Evolutionary conservation across 768 basidiomycete genomes (phyloP).

Genomic region (Mycena floridula): DNA sequence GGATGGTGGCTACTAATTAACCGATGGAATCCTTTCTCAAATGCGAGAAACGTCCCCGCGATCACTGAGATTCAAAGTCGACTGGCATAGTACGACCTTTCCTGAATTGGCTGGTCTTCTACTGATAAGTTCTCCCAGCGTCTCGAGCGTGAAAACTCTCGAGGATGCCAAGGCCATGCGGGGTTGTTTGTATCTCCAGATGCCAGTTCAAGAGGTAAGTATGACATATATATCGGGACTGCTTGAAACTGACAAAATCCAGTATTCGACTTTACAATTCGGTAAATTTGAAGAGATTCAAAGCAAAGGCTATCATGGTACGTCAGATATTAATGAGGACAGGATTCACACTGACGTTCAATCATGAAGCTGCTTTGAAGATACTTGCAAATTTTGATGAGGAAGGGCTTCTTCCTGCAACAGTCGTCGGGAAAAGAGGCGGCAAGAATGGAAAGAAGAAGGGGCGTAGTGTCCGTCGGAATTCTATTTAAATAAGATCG

Average conservation of each 20-base stretch:
- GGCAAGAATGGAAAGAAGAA: constrained; percentile 48
- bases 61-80: constrained; percentile 94
- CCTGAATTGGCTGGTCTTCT: constrained; percentile 1
- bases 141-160: constrained; percentile 90
- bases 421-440: constrained; percentile 53
- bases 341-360: no score
- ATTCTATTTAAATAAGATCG: constrained; percentile 69
- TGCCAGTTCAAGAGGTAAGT: constrained; percentile 89
- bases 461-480: constrained; percentile 72
- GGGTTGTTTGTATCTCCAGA: constrained; percentile 85
- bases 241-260: constrained; percentile 2
- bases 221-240: neutral
- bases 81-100: constrained; percentile 78
- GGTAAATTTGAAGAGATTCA: constrained; percentile 85
- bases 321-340: no score
- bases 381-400: constrained; percentile 74
- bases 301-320: constrained; percentile 78
- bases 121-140: constrained; percentile 39
- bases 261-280: constrained; percentile 92
- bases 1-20: constrained; percentile 96
- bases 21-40: constrained; percentile 88
- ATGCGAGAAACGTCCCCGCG: constrained; percentile 68
- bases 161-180: constrained; percentile 92
- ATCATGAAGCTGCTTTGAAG: constrained; percentile 56
- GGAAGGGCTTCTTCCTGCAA: constrained; percentile 71